Conservation (phyloP, 2,329 filamentous ascomycete species). For the Ophiostoma australiae region DNA sequence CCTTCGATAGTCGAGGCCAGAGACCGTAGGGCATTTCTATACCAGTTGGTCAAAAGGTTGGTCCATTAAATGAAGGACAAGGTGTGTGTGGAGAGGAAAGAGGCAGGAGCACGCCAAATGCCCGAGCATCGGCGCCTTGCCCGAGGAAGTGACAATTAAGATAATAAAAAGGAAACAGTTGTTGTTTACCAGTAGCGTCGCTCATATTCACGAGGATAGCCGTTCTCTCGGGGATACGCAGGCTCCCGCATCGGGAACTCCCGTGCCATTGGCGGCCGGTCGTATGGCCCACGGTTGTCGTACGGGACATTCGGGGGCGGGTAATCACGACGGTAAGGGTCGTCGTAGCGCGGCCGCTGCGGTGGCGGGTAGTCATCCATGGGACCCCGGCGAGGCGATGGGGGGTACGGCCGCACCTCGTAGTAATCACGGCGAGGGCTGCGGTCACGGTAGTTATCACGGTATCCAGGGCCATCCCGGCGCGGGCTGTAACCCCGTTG, state of each 20-base stretch:
- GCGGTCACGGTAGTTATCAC: constrained; percentile 79
- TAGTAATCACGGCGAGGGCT: constrained; percentile 86
- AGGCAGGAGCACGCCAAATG: background rate
- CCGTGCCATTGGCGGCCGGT: constrained; percentile 45
- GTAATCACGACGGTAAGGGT: constrained; percentile 69
- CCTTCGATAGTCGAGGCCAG: background rate
- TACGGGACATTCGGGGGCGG: constrained; percentile 61
- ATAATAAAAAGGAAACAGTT: background rate
- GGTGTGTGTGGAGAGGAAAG: background rate
- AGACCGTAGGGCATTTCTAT: constrained; percentile 19
- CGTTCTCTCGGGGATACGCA: constrained; percentile 44
- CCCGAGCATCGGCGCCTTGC: background rate
- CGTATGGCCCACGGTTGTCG: constrained; percentile 51
- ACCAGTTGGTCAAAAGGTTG: constrained; percentile 19
- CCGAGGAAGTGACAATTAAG: background rate
- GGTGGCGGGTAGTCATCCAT: constrained; percentile 71
- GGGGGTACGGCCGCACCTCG: constrained; percentile 73
- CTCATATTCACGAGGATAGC: constrained; percentile 44
- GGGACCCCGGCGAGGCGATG: constrained; percentile 68
- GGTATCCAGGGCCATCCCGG: constrained; percentile 48
- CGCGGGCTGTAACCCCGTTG: constrained; percentile 68
- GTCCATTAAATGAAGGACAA: background rate
- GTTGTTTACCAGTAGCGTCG: constrained; percentile 32
- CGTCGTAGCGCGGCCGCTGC: constrained; percentile 65
- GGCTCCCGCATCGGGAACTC: constrained; percentile 40